Evolutionary conservation across 139 green algal species (phyloP).

Genomic region (Chlamydomonas sp.): DNA sequence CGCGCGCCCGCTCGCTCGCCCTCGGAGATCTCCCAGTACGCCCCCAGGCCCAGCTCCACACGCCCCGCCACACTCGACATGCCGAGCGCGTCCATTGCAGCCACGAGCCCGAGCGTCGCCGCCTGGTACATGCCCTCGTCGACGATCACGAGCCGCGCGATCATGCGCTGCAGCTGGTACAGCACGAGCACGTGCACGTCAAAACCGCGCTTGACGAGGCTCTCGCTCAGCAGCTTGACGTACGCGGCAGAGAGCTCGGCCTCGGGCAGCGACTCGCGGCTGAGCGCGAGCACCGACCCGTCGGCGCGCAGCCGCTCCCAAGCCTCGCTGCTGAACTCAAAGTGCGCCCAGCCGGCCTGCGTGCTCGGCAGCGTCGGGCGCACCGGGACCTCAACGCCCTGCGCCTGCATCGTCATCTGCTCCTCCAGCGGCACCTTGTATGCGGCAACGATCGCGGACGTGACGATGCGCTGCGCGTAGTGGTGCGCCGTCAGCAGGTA

Average conservation of each 20-base stretch:
- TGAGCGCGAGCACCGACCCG: conserved; percentile 12
- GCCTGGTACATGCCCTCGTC: conserved; percentile 31
- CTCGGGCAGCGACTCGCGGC: conserved; percentile 13
- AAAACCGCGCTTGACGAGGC: conserved; percentile 14
- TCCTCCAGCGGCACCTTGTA: neutral
- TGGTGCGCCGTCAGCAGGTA: conserved; percentile 36
- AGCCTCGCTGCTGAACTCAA: conserved; percentile 13
- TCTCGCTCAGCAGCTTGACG: conserved; percentile 26
- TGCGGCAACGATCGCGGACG: conserved; percentile 11
- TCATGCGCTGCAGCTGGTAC: conserved; percentile 34
- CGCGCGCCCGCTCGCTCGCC: conserved; percentile 7
- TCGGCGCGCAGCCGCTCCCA: neutral
- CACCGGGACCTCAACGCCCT: conserved; percentile 2
- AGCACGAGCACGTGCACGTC: conserved; percentile 30
- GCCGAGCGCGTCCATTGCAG: conserved; percentile 26
- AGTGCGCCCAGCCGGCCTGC: conserved; percentile 27
- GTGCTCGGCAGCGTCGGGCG: conserved; percentile 23
- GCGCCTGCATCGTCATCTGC: neutral
- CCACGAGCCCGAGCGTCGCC: conserved; percentile 25
- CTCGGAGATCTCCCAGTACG: conserved; percentile 8
- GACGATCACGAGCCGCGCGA: conserved; percentile 29
- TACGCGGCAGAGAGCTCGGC: conserved; percentile 31
- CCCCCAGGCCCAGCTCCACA: conserved; percentile 28
- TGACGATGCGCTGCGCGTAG: conserved; percentile 23
- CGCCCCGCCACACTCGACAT: conserved; percentile 11